phyloP scores from a whole-genome alignment of 345 rosid species.

The Populus alba region DNA sequence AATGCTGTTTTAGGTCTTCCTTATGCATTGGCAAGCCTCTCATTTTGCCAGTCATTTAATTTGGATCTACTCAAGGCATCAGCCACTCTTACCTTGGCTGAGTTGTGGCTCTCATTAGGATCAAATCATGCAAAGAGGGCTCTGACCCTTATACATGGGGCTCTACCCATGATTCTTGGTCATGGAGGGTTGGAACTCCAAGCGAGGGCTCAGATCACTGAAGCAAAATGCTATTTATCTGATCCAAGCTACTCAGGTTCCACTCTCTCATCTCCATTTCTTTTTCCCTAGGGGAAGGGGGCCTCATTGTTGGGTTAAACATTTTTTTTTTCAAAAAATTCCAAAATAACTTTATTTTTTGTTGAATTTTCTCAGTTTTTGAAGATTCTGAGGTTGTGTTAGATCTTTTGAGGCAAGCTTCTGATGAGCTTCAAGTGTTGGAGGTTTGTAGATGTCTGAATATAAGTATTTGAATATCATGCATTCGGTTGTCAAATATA shows the following conservation, averaged over 20 bases:
- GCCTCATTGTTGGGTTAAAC: not conserved
- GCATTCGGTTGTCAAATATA: not conserved
- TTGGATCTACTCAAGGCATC: slow-evolving; percentile 97
- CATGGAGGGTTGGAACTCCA: slow-evolving; percentile 95
- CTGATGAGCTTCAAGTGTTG: slow-evolving; percentile 67
- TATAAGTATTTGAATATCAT: not conserved
- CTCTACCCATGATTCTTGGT: slow-evolving; percentile 87
- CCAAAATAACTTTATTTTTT: not conserved
- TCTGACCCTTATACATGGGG: slow-evolving; percentile 59
- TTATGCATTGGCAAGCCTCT: slow-evolving; percentile 87
- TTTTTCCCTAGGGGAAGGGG: not conserved
- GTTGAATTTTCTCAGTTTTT: slow-evolving; percentile 36
- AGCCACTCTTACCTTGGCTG: slow-evolving; percentile 85
- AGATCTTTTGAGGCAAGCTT: slow-evolving; percentile 80
- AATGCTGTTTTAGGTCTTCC: slow-evolving; percentile 94
- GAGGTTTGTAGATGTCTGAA: slow-evolving; percentile 52
- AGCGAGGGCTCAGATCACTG: slow-evolving; percentile 83
- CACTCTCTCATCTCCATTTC: not conserved
- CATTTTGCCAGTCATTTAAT: slow-evolving; percentile 90
- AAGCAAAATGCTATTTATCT: slow-evolving; percentile 86
- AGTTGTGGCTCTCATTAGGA: slow-evolving; percentile 87
- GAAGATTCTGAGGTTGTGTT: slow-evolving; percentile 60
- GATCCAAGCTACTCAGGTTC: slow-evolving; percentile 81
- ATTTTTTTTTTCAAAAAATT: not conserved
- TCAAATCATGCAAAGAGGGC: slow-evolving; percentile 81